Evolutionary conservation across 75 land plant species (phyloP), one percentile per base, ranked within the genome.

Genomic region (Cryptomeria japonica): DNA sequence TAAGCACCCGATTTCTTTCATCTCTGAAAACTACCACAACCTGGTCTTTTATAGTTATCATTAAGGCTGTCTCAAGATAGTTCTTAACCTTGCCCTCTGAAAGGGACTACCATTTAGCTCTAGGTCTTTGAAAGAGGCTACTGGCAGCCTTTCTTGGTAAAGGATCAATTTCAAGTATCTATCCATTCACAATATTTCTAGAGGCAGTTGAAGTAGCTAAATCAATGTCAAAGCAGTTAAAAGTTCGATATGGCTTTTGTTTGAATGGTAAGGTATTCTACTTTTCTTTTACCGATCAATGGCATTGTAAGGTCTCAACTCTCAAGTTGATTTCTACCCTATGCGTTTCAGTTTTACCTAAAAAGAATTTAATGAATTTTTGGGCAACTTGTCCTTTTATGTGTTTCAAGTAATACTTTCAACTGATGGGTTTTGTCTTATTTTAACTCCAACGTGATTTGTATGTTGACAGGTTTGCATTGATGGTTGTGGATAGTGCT

Each of bases 401-500:
- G 37, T 75, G 34, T 75, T 75, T 75, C 37, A 31, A 44, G 6
- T 42, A 11, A n/a, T n/a, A n/a, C n/a, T n/a, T n/a, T n/a, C n/a
- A n/a, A n/a, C 15, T 34, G 38, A 75, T 34, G 77, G 77, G 32
- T 12, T 34, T 31, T 34, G 0, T 44, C n/a, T 7, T 7, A 28
- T 28, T 25, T 64, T 28, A 25, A 10, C 70, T 44, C 31, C 70
- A 64, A 84, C 41, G 22, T 34, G n/a, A 11, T 46, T 44, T 46
- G 9, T 19, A 11, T 82, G 84, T 82, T 44, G 49, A 55, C 89
- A 96, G 97, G 93, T 98, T 98, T 91, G 98, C 99, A 85, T 90
- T 98, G 79, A 96, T 98, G 99, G 89, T 97, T 44, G 94, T 98
- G 53, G 99, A 98, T 61, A 98, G 99, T 89, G 99, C 99, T 11